phyloP scores from a whole-genome alignment of 78 protist species.

The Tieghemostelium lacteum region DNA sequence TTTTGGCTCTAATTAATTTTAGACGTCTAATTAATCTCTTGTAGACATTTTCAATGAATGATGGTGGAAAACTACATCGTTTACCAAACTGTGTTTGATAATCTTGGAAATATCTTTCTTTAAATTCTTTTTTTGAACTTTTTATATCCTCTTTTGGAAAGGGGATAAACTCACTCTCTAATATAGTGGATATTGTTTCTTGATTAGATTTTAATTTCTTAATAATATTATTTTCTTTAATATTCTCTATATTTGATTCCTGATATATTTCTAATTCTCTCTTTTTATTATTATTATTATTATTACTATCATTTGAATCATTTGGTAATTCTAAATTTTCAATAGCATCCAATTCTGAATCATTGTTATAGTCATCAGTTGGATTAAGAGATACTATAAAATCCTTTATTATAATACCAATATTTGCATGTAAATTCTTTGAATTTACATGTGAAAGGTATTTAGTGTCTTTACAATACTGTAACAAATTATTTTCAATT shows the following conservation, averaged over 20 bases:
- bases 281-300: too few species aligned
- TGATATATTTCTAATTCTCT: background rate
- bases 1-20: background rate
- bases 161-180: too few species aligned
- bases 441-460: background rate
- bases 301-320: background rate
- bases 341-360: background rate
- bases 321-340: background rate
- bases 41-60: too few species aligned
- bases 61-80: background rate
- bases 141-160: constrained; percentile 5
- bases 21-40: background rate
- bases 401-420: constrained; percentile 8
- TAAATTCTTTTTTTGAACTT: background rate
- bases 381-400: background rate
- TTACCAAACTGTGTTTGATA: background rate
- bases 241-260: background rate
- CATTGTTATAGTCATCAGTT: background rate
- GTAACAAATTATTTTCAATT: background rate
- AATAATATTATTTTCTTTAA: too few species aligned
- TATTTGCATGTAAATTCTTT: background rate
- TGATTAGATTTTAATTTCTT: background rate
- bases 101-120: background rate
- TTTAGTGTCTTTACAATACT: background rate
- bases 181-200: too few species aligned